Evolutionary conservation across 208 protist genomes (phyloP).

Genomic region (Porcisia deanei): DNA sequence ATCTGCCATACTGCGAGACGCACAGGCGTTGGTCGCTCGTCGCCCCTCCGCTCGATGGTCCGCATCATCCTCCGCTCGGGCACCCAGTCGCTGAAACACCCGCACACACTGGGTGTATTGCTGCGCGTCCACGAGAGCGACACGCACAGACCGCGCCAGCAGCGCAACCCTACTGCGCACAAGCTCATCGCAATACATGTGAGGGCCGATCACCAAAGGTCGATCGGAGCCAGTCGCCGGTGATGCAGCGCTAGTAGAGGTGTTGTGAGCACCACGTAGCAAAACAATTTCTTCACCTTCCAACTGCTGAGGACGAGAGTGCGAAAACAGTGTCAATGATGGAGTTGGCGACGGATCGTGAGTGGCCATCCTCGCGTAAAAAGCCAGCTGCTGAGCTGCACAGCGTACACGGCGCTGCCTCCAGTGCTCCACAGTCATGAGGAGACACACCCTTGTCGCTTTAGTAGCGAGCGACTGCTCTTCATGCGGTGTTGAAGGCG

Average conservation of each 20-base stretch:
- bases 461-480: not conserved
- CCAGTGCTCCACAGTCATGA: constrained; percentile 2
- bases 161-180: not conserved
- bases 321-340: not conserved
- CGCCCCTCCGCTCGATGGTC: not conserved
- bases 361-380: not conserved
- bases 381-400: not conserved
- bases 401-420: constrained; percentile 2
- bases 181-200: constrained; percentile 5
- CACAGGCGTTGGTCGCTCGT: not conserved
- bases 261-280: not conserved
- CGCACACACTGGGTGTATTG: not conserved
- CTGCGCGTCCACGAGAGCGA: constrained; percentile 3
- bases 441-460: not conserved
- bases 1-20: not conserved
- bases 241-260: not conserved
- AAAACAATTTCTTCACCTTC: not conserved
- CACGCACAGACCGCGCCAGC: constrained; percentile 8
- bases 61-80: not conserved
- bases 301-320: too few species aligned
- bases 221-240: too few species aligned
- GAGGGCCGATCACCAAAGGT: not conserved
- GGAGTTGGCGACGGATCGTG: not conserved
- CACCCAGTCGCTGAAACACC: not conserved
- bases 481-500: not conserved